Evolutionary conservation across 78 protist species (phyloP).

Genomic region (Dictyostelium firmibasis): DNA sequence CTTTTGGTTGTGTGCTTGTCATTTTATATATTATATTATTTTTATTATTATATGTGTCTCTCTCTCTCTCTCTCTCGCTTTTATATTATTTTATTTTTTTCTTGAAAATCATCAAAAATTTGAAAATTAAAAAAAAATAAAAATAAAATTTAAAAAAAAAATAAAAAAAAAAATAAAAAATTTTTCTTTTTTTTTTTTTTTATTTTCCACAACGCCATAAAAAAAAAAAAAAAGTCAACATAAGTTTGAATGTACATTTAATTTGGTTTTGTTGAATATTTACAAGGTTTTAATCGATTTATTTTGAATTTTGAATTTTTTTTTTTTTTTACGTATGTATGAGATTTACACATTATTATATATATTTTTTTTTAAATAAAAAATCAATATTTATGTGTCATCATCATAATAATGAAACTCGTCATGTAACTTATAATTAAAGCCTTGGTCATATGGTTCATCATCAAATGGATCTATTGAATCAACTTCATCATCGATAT

Average conservation of each 20-base stretch:
- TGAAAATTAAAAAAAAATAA: no score
- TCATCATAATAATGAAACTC: slow-evolving; percentile 32
- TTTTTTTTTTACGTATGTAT: neutral
- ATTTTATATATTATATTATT: neutral
- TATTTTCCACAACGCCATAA: neutral
- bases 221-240: neutral
- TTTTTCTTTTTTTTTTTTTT: neutral
- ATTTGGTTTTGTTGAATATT: neutral
- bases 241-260: neutral
- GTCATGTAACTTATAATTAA: slow-evolving; percentile 25
- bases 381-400: slow-evolving; percentile 28
- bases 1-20: neutral
- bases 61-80: neutral
- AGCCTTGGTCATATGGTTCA: slow-evolving; percentile 5
- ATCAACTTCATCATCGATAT: slow-evolving; percentile 12
- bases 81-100: neutral
- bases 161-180: neutral
- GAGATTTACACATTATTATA: neutral
- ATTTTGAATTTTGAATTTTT: neutral
- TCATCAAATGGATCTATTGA: slow-evolving; percentile 10
- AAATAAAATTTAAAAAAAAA: neutral
- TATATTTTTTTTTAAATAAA: no score
- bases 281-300: neutral
- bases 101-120: neutral
- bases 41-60: neutral